These are phyloP conservation scores for Candida albicans DNA, from an alignment of 1,139 yeast genomes.

Conservation along the genomic window DNA sequence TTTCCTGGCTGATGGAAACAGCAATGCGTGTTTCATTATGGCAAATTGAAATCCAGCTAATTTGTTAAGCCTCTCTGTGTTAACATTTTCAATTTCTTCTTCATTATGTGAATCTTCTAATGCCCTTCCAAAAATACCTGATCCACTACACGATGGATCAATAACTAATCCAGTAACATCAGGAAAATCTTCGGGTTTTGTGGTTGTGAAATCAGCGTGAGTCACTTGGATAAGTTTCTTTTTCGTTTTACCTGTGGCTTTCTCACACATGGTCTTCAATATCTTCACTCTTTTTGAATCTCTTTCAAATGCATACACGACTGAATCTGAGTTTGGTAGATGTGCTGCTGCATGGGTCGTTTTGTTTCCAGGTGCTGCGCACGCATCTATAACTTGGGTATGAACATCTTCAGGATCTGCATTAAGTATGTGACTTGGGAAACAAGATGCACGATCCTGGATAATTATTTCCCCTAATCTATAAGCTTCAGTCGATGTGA, in stretches of 20 bases:
- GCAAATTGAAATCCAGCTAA: slow-evolving; percentile 83
- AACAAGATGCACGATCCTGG: slow-evolving; percentile 95
- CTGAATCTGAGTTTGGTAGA: slow-evolving; percentile 18
- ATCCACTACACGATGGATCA: slow-evolving; percentile 97
- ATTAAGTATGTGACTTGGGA: slow-evolving; percentile 82
- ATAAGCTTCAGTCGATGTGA: slow-evolving; percentile 68
- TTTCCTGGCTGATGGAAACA: slow-evolving; percentile 70
- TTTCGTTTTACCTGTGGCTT: slow-evolving; percentile 63
- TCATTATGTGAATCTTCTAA: slow-evolving; percentile 44
- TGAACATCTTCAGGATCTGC: slow-evolving; percentile 49
- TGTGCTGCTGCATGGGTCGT: slow-evolving; percentile 88
- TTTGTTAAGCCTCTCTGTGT: slow-evolving; percentile 62
- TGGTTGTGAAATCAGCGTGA: slow-evolving; percentile 79
- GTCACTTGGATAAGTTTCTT: slow-evolving; percentile 60
- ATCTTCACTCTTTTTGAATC: slow-evolving; percentile 71
- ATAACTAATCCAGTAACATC: slow-evolving; percentile 80
- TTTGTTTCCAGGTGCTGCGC: slow-evolving; percentile 98
- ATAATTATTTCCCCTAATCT: slow-evolving; percentile 76
- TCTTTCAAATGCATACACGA: slow-evolving; percentile 82
- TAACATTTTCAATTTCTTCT: slow-evolving; percentile 43
- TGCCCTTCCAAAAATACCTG: slow-evolving; percentile 92
- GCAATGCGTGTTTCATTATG: slow-evolving; percentile 84
- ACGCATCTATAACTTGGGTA: slow-evolving; percentile 77
- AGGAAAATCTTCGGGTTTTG: slow-evolving; percentile 59
- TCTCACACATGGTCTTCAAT: slow-evolving; percentile 73